A percentile compares a stretch with the other conserved stretches of the same genome.
Evolutionary conservation across 2,329 filamentous ascomycete genomes (phyloP).

Genomic region (Seiridium cupressi): DNA sequence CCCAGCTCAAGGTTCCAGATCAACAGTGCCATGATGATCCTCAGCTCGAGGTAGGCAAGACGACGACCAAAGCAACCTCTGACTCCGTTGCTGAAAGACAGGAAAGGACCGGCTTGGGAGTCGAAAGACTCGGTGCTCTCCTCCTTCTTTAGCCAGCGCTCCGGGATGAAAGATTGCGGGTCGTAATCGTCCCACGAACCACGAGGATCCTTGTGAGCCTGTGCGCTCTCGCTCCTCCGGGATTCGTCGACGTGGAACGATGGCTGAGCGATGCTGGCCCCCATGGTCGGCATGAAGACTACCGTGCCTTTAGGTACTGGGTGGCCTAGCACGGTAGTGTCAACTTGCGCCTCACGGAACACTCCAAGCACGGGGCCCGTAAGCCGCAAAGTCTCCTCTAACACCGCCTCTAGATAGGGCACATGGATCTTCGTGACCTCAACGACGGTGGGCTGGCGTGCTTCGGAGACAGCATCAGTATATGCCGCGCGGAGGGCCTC

Average conservation of each 20-base stretch:
- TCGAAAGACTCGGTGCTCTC: conserved; percentile 7
- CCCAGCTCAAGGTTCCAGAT: conserved; percentile 26
- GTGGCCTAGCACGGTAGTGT: conserved; percentile 9
- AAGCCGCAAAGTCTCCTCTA: conserved; percentile 12
- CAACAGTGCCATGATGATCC: conserved; percentile 23
- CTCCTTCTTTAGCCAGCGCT: conserved; percentile 11
- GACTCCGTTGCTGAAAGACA: conserved; percentile 11
- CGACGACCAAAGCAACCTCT: conserved; percentile 13
- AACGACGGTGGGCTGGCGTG: conserved; percentile 8
- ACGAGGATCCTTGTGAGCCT: conserved; percentile 3
- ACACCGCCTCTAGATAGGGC: conserved; percentile 11
- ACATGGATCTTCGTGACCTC: conserved; percentile 9
- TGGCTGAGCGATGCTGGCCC: conserved; percentile 3
- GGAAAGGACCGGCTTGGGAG: conserved; percentile 11
- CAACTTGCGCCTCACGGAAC: conserved; percentile 5
- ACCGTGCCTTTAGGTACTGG: conserved; percentile 6
- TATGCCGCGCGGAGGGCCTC: conserved; percentile 7
- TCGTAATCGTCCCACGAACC: conserved; percentile 8
- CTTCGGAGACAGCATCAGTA: neutral
- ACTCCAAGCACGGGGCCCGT: conserved; percentile 2
- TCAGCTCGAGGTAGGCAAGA: conserved; percentile 26
- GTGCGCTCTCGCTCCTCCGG: conserved; percentile 9
- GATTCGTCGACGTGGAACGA: conserved; percentile 10
- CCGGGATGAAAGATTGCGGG: conserved; percentile 8
- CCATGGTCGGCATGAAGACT: conserved; percentile 5